Evolutionary conservation across 2,329 filamentous ascomycete species (phyloP).

Genomic region (Teratosphaeria gauchensis): DNA sequence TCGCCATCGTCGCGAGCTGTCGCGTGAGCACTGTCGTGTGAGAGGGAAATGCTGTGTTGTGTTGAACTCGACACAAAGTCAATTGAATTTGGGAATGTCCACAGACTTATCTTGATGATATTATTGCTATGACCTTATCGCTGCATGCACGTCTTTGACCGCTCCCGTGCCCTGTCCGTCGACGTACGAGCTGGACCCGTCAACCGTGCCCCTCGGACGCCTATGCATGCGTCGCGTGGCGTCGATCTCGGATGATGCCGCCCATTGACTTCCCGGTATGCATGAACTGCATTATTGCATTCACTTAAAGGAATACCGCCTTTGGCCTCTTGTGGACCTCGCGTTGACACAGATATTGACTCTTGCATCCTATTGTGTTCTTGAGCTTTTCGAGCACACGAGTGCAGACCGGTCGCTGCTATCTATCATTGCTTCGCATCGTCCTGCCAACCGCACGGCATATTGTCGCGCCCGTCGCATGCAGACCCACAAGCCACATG

Average conservation of each 20-base stretch:
- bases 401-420: not conserved
- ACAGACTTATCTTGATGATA: not conserved
- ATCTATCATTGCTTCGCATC: not conserved
- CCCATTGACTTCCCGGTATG: not conserved
- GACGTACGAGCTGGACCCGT: not conserved
- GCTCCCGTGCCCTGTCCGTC: not conserved
- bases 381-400: not conserved
- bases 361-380: not conserved
- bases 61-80: not conserved
- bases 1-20: conserved; percentile 18
- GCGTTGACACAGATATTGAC: too few species aligned
- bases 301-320: too few species aligned
- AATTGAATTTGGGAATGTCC: not conserved
- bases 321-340: too few species aligned
- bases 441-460: not conserved
- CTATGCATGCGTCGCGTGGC: not conserved
- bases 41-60: not conserved
- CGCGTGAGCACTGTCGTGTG: not conserved
- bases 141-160: not conserved
- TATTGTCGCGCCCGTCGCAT: not conserved
- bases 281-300: not conserved
- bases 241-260: not conserved
- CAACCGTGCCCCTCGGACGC: not conserved
- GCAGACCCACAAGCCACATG: not conserved
- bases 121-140: not conserved